These are phyloP conservation scores for Martensiomyces pterosporus DNA, from an alignment of 192 early-diverging fungal species.

Conservation along the genomic window DNA sequence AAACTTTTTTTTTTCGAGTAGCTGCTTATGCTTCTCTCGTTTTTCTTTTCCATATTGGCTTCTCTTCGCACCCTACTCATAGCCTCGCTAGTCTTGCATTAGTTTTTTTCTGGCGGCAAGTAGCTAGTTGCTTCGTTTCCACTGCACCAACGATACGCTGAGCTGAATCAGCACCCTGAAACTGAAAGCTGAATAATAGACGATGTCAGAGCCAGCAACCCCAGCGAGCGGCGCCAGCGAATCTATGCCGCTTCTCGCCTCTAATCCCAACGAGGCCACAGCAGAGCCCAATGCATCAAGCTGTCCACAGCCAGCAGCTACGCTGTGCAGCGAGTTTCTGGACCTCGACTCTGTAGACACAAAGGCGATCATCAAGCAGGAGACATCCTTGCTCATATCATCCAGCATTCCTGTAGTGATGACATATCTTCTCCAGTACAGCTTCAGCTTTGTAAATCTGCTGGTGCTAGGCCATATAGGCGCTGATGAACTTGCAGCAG, in stretches of 20 bases:
- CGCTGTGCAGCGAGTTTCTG: constrained; percentile 21
- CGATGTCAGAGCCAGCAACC: neutral
- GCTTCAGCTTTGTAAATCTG: constrained; percentile 55
- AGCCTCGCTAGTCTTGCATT: no score
- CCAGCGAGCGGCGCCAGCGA: neutral
- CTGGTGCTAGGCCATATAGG: constrained; percentile 57
- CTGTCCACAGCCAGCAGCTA: constrained; percentile 5
- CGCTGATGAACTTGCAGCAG: constrained; percentile 54
- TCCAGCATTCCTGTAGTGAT: constrained; percentile 37
- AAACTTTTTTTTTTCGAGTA: no score
- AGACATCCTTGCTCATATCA: neutral
- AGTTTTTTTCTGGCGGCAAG: no score
- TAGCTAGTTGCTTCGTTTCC: neutral
- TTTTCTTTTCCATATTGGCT: neutral
- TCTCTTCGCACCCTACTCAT: neutral
- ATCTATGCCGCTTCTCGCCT: constrained; percentile 14
- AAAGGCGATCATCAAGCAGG: constrained; percentile 8
- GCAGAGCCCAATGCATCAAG: neutral
- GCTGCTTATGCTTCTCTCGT: neutral
- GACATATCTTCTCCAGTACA: constrained; percentile 57
- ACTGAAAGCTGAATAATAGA: no score
- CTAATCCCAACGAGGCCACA: neutral
- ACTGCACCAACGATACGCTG: no score
- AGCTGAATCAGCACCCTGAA: no score
- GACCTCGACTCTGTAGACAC: constrained; percentile 17